These are phyloP conservation scores for Urochloa ruziziensis DNA, from an alignment of 176 grass and related monocot species.

Conservation along the genomic window DNA sequence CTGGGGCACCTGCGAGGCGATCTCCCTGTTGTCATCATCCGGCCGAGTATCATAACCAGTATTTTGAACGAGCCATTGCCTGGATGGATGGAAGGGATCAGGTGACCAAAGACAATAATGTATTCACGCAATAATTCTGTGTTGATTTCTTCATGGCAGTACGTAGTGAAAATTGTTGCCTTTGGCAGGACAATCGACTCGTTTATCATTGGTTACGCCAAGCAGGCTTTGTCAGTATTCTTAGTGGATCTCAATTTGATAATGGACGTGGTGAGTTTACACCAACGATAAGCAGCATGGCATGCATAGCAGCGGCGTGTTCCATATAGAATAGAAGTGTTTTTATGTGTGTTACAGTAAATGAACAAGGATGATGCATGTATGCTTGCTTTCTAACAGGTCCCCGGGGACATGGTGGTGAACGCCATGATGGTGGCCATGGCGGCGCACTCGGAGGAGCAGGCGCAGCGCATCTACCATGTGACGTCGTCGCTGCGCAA, in stretches of 20 bases:
- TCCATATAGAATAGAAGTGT: neutral
- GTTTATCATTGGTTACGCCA: conserved; percentile 49
- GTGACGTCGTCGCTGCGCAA: conserved; percentile 44
- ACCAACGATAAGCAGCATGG: neutral
- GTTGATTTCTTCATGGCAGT: neutral
- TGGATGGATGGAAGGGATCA: conserved; percentile 70
- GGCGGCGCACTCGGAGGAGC: conserved; percentile 33
- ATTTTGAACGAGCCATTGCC: conserved; percentile 56
- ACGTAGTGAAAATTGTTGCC: neutral
- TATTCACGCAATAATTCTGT: neutral
- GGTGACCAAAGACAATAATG: conserved; percentile 14
- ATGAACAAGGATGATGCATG: too few species aligned
- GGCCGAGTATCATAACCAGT: conserved; percentile 73
- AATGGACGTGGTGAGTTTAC: conserved; percentile 54
- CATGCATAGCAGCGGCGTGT: neutral
- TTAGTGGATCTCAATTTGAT: conserved; percentile 34
- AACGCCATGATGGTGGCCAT: conserved; percentile 60
- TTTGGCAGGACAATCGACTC: conserved; percentile 57
- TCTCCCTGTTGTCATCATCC: conserved; percentile 54
- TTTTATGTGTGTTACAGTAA: too few species aligned
- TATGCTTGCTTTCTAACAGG: neutral
- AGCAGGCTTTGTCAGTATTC: conserved; percentile 46
- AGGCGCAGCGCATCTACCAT: conserved; percentile 37
- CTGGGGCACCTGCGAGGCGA: conserved; percentile 48
- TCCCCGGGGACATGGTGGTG: conserved; percentile 71